These are phyloP conservation scores for Rhizoctonia solani DNA, from an alignment of 1,284 basidiomycete species.

Conservation along the genomic window DNA sequence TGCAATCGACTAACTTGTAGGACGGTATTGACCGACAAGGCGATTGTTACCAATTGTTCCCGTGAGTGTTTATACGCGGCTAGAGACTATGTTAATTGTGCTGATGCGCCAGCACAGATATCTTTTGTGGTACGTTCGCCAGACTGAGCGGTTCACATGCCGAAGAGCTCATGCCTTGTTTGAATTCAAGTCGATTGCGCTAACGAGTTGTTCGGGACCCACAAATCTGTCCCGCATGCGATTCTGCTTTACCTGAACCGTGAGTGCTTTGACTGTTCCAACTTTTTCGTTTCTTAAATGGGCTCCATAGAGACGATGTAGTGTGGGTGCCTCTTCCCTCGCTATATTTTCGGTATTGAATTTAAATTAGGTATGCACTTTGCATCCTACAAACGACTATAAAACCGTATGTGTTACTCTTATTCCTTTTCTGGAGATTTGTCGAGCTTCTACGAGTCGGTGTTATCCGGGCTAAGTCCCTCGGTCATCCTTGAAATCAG, in stretches of 20 bases:
- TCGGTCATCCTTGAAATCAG: slow-evolving; percentile 77
- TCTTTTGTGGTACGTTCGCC: slow-evolving; percentile 68
- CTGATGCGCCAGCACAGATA: slow-evolving; percentile 84
- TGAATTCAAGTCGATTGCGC: slow-evolving; percentile 80
- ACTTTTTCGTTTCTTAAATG: not conserved
- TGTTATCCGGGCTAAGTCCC: slow-evolving; percentile 75
- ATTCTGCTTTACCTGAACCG: slow-evolving; percentile 77
- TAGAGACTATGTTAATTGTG: not conserved
- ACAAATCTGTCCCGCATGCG: slow-evolving; percentile 80
- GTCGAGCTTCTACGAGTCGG: slow-evolving; percentile 59
- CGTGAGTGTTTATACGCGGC: slow-evolving; percentile 15
- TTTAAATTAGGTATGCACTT: slow-evolving; percentile 63
- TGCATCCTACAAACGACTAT: slow-evolving; percentile 82
- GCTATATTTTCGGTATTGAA: slow-evolving; percentile 33
- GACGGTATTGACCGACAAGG: slow-evolving; percentile 67
- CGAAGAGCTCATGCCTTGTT: too few relatives aligned
- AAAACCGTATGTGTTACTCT: slow-evolving; percentile 66
- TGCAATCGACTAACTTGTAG: slow-evolving; percentile 68
- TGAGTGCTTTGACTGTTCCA: slow-evolving; percentile 45
- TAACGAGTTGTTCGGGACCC: slow-evolving; percentile 77
- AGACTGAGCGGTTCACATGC: too few relatives aligned
- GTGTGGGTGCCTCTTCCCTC: slow-evolving; percentile 51
- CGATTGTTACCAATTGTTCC: slow-evolving; percentile 57
- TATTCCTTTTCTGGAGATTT: slow-evolving; percentile 34
- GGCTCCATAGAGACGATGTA: slow-evolving; percentile 68